Evolutionary conservation across 23 red algal genomes (phyloP).

Genomic region (Cyanidioschyzon merolae): DNA sequence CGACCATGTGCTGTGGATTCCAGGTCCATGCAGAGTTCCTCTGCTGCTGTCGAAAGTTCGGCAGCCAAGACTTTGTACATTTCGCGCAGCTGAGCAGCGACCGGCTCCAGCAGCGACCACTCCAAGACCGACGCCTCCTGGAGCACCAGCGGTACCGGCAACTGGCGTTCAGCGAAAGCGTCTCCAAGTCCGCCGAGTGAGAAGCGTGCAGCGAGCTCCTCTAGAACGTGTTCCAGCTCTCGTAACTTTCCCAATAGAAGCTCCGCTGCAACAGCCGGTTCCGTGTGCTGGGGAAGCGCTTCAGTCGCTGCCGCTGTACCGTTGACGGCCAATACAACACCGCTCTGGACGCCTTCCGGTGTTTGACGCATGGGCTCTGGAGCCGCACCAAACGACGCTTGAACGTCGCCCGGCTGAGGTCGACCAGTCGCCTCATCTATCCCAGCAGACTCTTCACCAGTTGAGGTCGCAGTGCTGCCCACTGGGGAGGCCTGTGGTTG

Average conservation of each 20-base stretch:
- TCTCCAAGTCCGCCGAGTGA: neutral
- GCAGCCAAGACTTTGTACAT: neutral
- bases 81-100: neutral
- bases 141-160: neutral
- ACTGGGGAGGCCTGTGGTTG: neutral
- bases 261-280: neutral
- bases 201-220: neutral
- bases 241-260: neutral
- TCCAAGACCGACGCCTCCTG: neutral
- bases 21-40: neutral
- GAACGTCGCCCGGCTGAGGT: neutral
- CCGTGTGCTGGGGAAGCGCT: neutral
- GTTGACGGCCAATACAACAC: neutral
- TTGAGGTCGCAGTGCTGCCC: neutral
- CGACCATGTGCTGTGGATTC: neutral
- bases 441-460: neutral
- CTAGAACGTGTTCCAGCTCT: neutral
- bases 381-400: too few species aligned
- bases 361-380: neutral
- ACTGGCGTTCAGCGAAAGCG: neutral
- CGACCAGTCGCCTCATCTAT: neutral
- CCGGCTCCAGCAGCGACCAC: neutral
- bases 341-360: neutral
- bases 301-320: neutral
- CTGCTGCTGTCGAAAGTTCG: neutral